phyloP scores from a whole-genome alignment of 2,329 filamentous ascomycete genomes.

The Orbilia blumenaviensis region DNA sequence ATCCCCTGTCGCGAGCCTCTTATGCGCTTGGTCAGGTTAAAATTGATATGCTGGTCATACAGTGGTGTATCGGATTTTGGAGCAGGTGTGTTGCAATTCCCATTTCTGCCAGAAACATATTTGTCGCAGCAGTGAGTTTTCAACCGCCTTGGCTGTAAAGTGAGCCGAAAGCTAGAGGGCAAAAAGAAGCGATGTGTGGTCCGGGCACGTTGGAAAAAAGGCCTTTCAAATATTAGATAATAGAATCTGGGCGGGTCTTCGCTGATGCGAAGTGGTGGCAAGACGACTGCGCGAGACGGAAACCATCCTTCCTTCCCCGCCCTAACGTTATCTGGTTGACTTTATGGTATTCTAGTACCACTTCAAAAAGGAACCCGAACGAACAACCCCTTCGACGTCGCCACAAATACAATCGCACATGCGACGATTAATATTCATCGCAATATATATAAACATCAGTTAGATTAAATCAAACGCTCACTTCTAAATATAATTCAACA shows the following conservation, averaged over 20 bases:
- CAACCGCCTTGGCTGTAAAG: constrained; percentile 24
- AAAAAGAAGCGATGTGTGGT: not conserved
- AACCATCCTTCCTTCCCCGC: not conserved
- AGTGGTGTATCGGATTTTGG: not conserved
- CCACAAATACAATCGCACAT: no score
- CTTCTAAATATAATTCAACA: no score
- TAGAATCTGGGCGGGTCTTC: not conserved
- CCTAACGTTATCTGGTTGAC: not conserved
- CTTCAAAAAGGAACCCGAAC: no score
- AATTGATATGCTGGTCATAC: not conserved
- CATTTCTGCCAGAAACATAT: not conserved
- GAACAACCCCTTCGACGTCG: no score
- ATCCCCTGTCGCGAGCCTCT: not conserved
- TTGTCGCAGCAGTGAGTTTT: not conserved
- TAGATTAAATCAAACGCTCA: no score
- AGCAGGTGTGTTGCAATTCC: not conserved
- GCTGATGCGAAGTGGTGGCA: not conserved
- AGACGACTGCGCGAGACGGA: not conserved
- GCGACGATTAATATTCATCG: no score
- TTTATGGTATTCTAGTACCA: not conserved
- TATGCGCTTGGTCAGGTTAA: constrained; percentile 20
- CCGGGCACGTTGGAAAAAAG: not conserved
- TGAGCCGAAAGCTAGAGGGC: not conserved
- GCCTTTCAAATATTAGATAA: not conserved
- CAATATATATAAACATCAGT: no score